phyloP scores from a whole-genome alignment of 441 rosid species.

The Kokia cookei region DNA sequence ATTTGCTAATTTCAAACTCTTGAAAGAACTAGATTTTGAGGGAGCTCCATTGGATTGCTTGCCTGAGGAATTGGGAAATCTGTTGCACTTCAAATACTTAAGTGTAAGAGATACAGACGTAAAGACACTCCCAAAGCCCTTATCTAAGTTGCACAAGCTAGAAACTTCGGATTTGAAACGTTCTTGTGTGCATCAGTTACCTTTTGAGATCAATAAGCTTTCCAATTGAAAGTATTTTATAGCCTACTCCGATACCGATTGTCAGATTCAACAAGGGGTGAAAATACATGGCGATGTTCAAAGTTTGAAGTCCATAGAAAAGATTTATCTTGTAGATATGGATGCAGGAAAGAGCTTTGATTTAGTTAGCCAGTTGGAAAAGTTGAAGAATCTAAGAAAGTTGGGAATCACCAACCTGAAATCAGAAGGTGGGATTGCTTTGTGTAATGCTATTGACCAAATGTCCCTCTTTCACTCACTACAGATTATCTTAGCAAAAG shows the following conservation, averaged over 20 bases:
- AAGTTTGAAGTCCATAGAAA: background rate
- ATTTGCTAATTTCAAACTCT: background rate
- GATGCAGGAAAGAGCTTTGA: background rate
- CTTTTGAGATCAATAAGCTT: background rate
- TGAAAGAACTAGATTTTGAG: constrained; percentile 7
- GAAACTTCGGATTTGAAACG: constrained; percentile 4
- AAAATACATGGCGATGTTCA: background rate
- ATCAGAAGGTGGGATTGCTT: background rate
- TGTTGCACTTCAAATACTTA: constrained; percentile 9
- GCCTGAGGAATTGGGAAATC: constrained; percentile 10
- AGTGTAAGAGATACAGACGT: constrained; percentile 6
- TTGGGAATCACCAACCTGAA: constrained; percentile 2
- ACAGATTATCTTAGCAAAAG: background rate
- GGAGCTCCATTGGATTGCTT: constrained; percentile 4
- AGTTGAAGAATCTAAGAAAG: background rate
- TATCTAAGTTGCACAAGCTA: constrained; percentile 6
- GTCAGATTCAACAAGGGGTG: background rate
- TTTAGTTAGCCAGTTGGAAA: background rate
- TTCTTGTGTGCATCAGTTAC: background rate
- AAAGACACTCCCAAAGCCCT: constrained; percentile 9
- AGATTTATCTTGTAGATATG: background rate
- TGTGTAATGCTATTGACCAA: background rate
- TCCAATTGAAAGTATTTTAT: background rate
- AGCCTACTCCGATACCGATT: background rate
- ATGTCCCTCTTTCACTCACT: background rate